phyloP scores from a whole-genome alignment of 352 stramenopile genomes.

The Phytophthora tubulina region DNA sequence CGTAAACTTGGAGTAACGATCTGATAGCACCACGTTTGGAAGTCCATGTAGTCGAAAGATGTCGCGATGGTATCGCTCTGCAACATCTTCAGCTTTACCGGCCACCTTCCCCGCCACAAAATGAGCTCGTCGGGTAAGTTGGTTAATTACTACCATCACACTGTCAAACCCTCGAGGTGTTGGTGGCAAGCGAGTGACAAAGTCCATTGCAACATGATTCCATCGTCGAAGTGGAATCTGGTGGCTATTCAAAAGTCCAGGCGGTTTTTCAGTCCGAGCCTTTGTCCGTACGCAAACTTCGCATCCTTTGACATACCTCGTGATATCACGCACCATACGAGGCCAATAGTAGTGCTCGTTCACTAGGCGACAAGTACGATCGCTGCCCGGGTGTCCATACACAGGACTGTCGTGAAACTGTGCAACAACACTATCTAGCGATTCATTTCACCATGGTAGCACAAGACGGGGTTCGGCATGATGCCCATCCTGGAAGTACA shows the following conservation, averaged over 20 bases:
- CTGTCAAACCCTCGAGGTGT: neutral
- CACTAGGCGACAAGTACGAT: neutral
- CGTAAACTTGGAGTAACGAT: no score
- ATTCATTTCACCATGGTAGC: neutral
- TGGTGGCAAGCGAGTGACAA: neutral
- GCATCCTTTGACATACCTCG: neutral
- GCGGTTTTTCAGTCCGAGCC: neutral
- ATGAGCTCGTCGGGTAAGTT: conserved; percentile 8
- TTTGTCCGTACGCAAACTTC: neutral
- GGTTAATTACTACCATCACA: conserved; percentile 19
- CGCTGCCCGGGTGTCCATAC: neutral
- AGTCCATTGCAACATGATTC: neutral
- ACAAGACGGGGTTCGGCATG: neutral
- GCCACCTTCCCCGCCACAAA: neutral
- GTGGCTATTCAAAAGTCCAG: neutral
- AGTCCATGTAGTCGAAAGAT: no score
- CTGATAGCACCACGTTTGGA: no score
- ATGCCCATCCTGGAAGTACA: neutral
- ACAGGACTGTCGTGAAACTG: neutral
- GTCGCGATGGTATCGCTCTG: neutral
- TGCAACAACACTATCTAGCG: neutral
- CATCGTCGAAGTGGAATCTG: neutral
- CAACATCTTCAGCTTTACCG: neutral
- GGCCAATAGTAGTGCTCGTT: conserved; percentile 1
- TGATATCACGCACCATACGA: neutral